Conservation (phyloP, 208 protist genomes). For the Willaertia magna region DNA sequence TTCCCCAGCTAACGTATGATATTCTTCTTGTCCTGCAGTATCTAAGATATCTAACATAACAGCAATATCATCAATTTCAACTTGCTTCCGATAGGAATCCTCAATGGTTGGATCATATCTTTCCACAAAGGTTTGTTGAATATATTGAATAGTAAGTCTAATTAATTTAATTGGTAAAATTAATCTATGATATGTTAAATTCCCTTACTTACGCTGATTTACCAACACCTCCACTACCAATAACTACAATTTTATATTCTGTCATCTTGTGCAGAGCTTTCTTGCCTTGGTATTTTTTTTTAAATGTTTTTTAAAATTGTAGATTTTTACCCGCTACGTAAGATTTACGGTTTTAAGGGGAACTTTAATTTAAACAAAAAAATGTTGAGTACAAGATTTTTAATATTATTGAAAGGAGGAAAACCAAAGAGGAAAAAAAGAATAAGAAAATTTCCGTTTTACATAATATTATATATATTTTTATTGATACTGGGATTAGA, state of each 20-base stretch:
- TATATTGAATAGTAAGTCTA: neutral
- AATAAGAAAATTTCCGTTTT: no score
- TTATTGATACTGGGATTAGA: no score
- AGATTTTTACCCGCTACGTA: no score
- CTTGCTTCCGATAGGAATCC: slow-evolving; percentile 19
- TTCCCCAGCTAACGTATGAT: neutral
- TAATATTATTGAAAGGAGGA: no score
- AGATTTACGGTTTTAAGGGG: no score
- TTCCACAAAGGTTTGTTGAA: neutral
- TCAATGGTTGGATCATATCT: slow-evolving; percentile 33
- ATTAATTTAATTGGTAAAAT: neutral
- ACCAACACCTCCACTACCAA: neutral
- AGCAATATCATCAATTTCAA: slow-evolving; percentile 24
- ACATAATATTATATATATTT: no score
- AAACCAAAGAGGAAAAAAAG: no score
- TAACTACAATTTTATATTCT: neutral
- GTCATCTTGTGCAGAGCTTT: neutral
- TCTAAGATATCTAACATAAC: slow-evolving; percentile 31
- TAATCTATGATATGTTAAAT: neutral
- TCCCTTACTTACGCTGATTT: neutral
- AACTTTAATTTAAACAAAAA: no score
- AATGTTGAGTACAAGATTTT: no score
- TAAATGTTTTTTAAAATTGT: no score
- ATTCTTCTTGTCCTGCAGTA: slow-evolving; percentile 35
- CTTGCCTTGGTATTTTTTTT: neutral